Conservation (phyloP, 108 stramenopile species). For the Hondaea fermentalgiana region DNA sequence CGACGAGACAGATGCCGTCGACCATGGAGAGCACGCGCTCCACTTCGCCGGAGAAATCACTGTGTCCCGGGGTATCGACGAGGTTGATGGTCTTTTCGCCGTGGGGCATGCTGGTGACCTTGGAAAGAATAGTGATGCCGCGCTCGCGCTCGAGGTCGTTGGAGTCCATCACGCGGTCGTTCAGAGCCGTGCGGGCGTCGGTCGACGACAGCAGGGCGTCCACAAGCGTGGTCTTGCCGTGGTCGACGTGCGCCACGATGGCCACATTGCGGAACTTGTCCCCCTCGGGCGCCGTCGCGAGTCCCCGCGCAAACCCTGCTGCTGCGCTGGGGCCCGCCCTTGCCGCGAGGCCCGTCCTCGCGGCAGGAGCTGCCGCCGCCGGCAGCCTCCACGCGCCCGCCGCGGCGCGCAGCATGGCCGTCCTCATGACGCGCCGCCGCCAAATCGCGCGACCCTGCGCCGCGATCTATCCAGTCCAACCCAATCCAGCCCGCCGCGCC, state of each 20-base stretch:
- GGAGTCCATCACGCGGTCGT: conserved; percentile 90
- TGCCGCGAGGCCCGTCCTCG: too few relatives aligned
- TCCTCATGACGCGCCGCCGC: too few relatives aligned
- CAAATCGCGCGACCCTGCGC: too few relatives aligned
- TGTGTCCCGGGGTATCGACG: conserved; percentile 98
- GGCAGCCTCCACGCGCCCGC: too few relatives aligned
- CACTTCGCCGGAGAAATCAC: conserved; percentile 98
- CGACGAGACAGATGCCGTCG: conserved; percentile 91
- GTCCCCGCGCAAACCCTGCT: too few relatives aligned
- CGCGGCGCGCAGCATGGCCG: too few relatives aligned
- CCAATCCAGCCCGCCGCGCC: too few relatives aligned
- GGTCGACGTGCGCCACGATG: conserved; percentile 61
- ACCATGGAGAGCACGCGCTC: conserved; percentile 95
- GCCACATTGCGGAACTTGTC: conserved; percentile 31
- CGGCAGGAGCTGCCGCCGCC: too few relatives aligned
- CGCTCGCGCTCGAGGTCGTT: conserved; percentile 95
- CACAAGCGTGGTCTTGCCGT: conserved; percentile 73
- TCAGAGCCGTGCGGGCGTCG: conserved; percentile 33
- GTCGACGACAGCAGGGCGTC: background rate
- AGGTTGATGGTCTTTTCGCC: conserved; percentile 88
- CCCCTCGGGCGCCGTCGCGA: background rate
- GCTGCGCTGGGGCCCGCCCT: too few relatives aligned
- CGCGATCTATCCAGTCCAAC: too few relatives aligned
- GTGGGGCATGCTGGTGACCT: conserved; percentile 87
- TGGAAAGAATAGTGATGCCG: conserved; percentile 96